Percentiles rank a stretch among this genome's conserved stretches.
Conservation (phyloP, 2,329 filamentous ascomycete species). For the Xenosphaeropsis pyriputrescens region DNA sequence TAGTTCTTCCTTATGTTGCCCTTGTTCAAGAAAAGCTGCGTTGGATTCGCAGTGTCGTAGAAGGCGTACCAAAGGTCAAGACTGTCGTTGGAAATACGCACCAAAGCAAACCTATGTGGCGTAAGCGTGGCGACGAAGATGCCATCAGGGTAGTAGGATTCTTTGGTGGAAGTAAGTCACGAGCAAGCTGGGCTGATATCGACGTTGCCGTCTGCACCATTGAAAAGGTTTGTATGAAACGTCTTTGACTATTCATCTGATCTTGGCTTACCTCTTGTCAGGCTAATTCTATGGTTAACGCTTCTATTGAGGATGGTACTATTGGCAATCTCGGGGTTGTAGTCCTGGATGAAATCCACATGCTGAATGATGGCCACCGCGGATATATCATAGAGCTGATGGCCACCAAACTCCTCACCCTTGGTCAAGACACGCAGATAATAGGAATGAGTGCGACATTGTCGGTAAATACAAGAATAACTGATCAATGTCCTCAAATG, state of each 20-base stretch:
- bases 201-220: constrained; percentile 70
- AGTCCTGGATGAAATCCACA: constrained; percentile 68
- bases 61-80: constrained; percentile 31
- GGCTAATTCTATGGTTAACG: constrained; percentile 63
- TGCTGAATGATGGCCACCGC: constrained; percentile 63
- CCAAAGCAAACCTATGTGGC: constrained; percentile 28
- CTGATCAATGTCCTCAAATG: not conserved
- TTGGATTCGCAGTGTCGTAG: constrained; percentile 54
- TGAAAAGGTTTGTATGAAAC: constrained; percentile 41
- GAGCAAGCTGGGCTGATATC: constrained; percentile 55
- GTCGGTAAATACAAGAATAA: constrained; percentile 32
- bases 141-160: constrained; percentile 54
- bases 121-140: constrained; percentile 38
- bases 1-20: constrained; percentile 65
- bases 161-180: constrained; percentile 58
- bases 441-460: constrained; percentile 72
- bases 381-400: constrained; percentile 65
- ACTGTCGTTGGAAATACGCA: not conserved
- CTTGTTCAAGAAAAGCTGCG: constrained; percentile 68
- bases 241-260: not conserved
- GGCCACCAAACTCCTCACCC: constrained; percentile 55
- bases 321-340: constrained; percentile 48
- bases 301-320: constrained; percentile 55
- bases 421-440: constrained; percentile 54
- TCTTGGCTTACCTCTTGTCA: constrained; percentile 15